A percentile compares a stretch with the other conserved stretches of the same genome.
Evolutionary conservation across 345 rosid genomes (phyloP).

Genomic region (Citrus trifoliata): DNA sequence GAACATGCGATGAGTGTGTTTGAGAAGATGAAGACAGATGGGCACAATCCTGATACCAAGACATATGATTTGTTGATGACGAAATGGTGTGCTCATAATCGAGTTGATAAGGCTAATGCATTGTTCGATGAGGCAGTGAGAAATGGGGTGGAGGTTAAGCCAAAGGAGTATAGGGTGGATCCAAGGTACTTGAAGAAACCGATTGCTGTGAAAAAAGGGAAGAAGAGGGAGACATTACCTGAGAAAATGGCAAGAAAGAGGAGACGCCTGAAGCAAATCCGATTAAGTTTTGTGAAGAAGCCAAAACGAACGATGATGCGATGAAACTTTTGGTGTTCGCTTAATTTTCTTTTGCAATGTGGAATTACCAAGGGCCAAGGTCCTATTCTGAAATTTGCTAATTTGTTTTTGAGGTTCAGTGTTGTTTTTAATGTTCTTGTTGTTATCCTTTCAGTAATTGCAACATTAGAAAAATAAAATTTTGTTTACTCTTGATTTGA

Average conservation of each 20-base stretch:
- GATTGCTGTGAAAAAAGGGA: slow-evolving; percentile 55
- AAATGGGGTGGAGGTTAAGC: slow-evolving; percentile 65
- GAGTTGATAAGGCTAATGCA: slow-evolving; percentile 69
- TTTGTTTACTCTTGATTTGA: neutral
- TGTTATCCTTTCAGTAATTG: neutral
- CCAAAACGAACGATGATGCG: slow-evolving; percentile 59
- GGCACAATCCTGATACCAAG: slow-evolving; percentile 71
- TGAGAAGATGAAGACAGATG: slow-evolving; percentile 74
- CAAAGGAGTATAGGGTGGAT: slow-evolving; percentile 68
- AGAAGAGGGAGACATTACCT: slow-evolving; percentile 90
- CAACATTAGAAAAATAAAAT: slow-evolving; percentile 7
- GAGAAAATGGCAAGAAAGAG: slow-evolving; percentile 94
- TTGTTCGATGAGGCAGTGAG: slow-evolving; percentile 64
- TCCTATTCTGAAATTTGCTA: neutral
- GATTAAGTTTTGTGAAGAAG: slow-evolving; percentile 88
- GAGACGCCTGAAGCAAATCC: slow-evolving; percentile 74
- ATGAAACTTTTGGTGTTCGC: slow-evolving; percentile 14
- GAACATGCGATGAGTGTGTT: slow-evolving; percentile 88
- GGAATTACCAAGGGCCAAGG: neutral
- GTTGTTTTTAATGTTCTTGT: neutral
- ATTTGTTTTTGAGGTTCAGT: neutral
- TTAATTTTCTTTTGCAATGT: neutral
- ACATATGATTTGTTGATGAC: slow-evolving; percentile 82
- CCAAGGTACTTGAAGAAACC: slow-evolving; percentile 61
- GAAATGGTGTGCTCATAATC: slow-evolving; percentile 66